Conservation (phyloP, 768 basidiomycete genomes). For the Nevesoporus exiguus region DNA sequence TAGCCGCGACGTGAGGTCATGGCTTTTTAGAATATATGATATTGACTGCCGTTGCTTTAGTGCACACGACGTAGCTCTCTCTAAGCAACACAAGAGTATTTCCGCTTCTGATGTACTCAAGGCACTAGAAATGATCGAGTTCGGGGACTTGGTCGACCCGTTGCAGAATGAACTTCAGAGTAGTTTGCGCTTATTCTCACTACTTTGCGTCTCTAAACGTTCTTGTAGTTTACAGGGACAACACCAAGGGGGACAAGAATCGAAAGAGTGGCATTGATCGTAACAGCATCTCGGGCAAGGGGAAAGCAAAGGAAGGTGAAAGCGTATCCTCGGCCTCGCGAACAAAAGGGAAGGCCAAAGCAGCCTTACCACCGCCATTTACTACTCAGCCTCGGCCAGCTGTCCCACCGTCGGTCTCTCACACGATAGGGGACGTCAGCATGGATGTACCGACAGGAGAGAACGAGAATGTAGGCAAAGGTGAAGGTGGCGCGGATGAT, state of each 20-base stretch:
- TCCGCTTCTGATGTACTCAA: slow-evolving; percentile 88
- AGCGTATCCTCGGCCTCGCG: slow-evolving; percentile 29
- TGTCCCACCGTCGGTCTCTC: slow-evolving; percentile 27
- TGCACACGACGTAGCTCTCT: slow-evolving; percentile 83
- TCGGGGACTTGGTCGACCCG: slow-evolving; percentile 63
- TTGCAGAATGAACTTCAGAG: slow-evolving; percentile 65
- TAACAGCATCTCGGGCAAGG: slow-evolving; percentile 26
- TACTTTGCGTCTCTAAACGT: background rate
- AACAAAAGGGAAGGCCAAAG: slow-evolving; percentile 32
- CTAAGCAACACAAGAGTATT: slow-evolving; percentile 83
- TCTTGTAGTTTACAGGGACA: slow-evolving; percentile 59
- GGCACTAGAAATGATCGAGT: slow-evolving; percentile 76
- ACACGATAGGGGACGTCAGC: slow-evolving; percentile 24
- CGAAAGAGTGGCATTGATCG: slow-evolving; percentile 27
- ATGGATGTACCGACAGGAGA: slow-evolving; percentile 23
- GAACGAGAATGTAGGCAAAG: slow-evolving; percentile 33
- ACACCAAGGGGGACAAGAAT: slow-evolving; percentile 58
- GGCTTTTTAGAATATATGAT: background rate
- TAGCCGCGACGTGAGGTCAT: slow-evolving; percentile 45
- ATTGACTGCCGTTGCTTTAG: slow-evolving; percentile 37
- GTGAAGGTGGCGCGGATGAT: slow-evolving; percentile 29
- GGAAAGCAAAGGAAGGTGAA: slow-evolving; percentile 32
- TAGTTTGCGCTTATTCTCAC: slow-evolving; percentile 21
- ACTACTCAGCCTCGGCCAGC: slow-evolving; percentile 29
- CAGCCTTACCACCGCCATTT: slow-evolving; percentile 24